Conservation (phyloP, 768 basidiomycete genomes). For the Cyclocybe cylindracea region DNA sequence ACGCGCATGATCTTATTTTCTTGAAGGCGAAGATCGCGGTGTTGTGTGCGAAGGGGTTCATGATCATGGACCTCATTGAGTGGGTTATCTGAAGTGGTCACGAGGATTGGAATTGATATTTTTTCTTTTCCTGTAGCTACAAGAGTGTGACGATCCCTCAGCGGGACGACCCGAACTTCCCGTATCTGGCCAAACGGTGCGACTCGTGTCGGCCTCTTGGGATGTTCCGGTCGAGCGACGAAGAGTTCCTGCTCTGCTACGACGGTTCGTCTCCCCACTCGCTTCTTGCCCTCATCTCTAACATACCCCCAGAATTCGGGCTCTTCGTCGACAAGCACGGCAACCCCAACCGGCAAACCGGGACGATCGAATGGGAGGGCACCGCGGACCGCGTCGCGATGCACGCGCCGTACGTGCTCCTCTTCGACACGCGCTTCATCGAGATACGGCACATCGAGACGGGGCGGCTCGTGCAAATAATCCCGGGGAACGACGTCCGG, state of each 20-base stretch:
- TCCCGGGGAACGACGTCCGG: conserved; percentile 77
- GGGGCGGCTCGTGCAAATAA: conserved; percentile 79
- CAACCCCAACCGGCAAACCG: conserved; percentile 69
- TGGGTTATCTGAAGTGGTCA: conserved; percentile 37
- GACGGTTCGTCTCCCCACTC: conserved; percentile 55
- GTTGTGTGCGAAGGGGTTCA: conserved; percentile 90
- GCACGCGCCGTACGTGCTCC: conserved; percentile 85
- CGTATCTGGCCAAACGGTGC: conserved; percentile 75
- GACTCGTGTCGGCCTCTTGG: conserved; percentile 83
- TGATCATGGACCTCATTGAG: conserved; percentile 96
- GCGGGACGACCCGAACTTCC: conserved; percentile 61
- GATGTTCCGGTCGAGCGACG: conserved; percentile 86
- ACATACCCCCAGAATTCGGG: conserved; percentile 68
- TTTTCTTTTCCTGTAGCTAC: conserved; percentile 45
- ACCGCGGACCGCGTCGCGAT: conserved; percentile 86
- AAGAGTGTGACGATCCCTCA: conserved; percentile 89
- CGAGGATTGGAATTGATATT: not conserved
- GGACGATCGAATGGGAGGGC: conserved; percentile 93
- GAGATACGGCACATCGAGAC: conserved; percentile 86
- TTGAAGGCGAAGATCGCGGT: conserved; percentile 91
- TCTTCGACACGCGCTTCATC: conserved; percentile 89
- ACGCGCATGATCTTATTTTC: conserved; percentile 88
- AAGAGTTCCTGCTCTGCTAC: conserved; percentile 89
- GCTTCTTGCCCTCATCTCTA: not conserved
- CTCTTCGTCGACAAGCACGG: conserved; percentile 92